Conservation (phyloP, 1,284 basidiomycete species). For the Sporisorium exsertum region DNA sequence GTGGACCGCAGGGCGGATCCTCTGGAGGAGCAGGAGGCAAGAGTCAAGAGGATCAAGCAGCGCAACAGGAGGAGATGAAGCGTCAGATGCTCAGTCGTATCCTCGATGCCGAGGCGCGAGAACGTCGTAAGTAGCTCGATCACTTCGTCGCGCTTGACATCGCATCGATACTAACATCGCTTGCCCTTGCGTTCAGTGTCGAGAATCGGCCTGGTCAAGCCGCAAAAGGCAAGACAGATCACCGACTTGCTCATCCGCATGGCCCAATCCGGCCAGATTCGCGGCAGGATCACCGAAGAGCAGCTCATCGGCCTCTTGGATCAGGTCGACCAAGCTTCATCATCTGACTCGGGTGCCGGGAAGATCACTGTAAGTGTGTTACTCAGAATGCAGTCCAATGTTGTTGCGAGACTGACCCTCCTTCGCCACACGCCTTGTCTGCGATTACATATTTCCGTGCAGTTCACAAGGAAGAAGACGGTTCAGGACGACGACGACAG, state of each 20-base stretch:
- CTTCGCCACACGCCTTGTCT: background rate
- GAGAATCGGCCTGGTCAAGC: slow-evolving; percentile 90
- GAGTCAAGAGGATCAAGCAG: slow-evolving; percentile 64
- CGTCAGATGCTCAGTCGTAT: slow-evolving; percentile 83
- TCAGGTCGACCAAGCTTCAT: slow-evolving; percentile 77
- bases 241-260: slow-evolving; percentile 86
- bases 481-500: slow-evolving; percentile 55
- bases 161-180: background rate
- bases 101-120: slow-evolving; percentile 85
- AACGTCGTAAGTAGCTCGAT: slow-evolving; percentile 79
- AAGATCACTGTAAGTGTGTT: slow-evolving; percentile 65
- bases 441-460: background rate
- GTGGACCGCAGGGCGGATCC: slow-evolving; percentile 42
- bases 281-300: slow-evolving; percentile 84
- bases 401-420: background rate
- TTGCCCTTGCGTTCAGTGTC: slow-evolving; percentile 74
- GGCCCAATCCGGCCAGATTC: slow-evolving; percentile 91
- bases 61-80: slow-evolving; percentile 72
- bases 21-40: slow-evolving; percentile 69
- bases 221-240: slow-evolving; percentile 86
- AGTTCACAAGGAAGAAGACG: slow-evolving; percentile 55
- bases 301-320: slow-evolving; percentile 92
- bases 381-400: background rate
- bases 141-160: background rate
- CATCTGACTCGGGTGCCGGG: slow-evolving; percentile 28